A percentile compares a stretch with the other conserved stretches of the same genome.
Conservation (phyloP, 805 yeast species). For the Cyberlindnera xishuangbannaensis region DNA sequence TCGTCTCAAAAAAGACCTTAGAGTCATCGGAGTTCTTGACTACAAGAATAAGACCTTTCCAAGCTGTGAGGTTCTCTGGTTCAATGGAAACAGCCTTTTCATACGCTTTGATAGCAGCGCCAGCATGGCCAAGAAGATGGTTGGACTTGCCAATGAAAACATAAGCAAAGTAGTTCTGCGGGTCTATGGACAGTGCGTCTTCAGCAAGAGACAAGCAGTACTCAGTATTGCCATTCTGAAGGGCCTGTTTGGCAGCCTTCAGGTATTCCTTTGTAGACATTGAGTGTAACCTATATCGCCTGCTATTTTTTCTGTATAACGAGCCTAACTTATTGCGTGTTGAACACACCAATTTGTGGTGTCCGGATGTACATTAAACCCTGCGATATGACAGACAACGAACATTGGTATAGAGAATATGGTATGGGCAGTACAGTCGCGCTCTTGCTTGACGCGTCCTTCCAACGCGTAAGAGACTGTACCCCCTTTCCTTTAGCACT, state of each 20-base stretch:
- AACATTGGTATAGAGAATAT: too few species aligned
- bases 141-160: conserved; percentile 69
- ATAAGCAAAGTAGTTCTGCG: conserved; percentile 55
- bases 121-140: conserved; percentile 36
- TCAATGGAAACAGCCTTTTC: conserved; percentile 44
- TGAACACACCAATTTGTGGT: too few species aligned
- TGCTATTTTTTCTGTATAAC: too few species aligned
- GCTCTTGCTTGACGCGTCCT: too few species aligned
- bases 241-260: conserved; percentile 46
- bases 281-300: too few species aligned
- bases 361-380: too few species aligned
- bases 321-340: too few species aligned
- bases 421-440: too few species aligned
- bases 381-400: too few species aligned
- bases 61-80: conserved; percentile 53
- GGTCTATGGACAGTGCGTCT: conserved; percentile 51
- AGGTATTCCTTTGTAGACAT: conserved; percentile 34
- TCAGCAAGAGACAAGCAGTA: conserved; percentile 52
- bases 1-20: conserved; percentile 39
- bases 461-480: too few species aligned
- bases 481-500: too few species aligned
- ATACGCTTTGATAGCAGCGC: conserved; percentile 40
- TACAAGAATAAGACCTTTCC: conserved; percentile 71
- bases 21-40: conserved; percentile 33
- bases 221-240: conserved; percentile 54